These are phyloP conservation scores for Mortierella sp. DNA, from an alignment of 371 early-diverging fungal genomes.

Conservation along the genomic window DNA sequence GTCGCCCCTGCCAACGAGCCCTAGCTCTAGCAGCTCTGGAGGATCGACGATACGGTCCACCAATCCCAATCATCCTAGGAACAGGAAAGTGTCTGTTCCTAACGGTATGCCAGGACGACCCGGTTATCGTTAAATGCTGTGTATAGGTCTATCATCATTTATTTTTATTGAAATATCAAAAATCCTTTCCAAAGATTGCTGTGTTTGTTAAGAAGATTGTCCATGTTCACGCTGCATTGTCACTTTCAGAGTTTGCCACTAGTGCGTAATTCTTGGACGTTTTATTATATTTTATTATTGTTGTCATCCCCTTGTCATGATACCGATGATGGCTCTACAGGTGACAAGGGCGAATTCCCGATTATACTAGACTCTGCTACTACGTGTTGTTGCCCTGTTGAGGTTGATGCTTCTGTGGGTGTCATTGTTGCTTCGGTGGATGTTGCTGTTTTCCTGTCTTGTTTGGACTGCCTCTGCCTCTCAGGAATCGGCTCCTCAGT, in stretches of 20 bases:
- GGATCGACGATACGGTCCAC: not conserved
- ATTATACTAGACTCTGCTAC: not conserved
- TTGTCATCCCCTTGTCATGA: not conserved
- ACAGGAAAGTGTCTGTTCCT: conserved; percentile 7
- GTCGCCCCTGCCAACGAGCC: not conserved
- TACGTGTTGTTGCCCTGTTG: not conserved
- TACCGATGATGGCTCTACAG: not conserved
- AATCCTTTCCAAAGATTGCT: too few species aligned
- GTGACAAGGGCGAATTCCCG: not conserved
- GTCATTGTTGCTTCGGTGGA: too few species aligned
- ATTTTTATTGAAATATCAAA: not conserved
- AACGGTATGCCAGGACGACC: conserved; percentile 15
- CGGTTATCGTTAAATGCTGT: not conserved
- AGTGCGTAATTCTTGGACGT: too few species aligned
- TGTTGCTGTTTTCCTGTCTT: not conserved
- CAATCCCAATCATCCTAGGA: conserved; percentile 20
- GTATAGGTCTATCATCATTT: not conserved
- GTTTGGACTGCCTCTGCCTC: conserved; percentile 16
- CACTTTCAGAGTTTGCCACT: too few species aligned
- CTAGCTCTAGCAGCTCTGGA: not conserved
- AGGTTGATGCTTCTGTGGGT: not conserved
- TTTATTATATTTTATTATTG: not conserved
- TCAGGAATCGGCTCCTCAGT: conserved; percentile 53
- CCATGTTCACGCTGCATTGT: too few species aligned
- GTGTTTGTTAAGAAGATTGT: too few species aligned